Percentiles rank a stretch among this genome's conserved stretches.
These are phyloP conservation scores for Acacia crassicarpa DNA, from an alignment of 306 rosid genomes.

Conservation along the genomic window DNA sequence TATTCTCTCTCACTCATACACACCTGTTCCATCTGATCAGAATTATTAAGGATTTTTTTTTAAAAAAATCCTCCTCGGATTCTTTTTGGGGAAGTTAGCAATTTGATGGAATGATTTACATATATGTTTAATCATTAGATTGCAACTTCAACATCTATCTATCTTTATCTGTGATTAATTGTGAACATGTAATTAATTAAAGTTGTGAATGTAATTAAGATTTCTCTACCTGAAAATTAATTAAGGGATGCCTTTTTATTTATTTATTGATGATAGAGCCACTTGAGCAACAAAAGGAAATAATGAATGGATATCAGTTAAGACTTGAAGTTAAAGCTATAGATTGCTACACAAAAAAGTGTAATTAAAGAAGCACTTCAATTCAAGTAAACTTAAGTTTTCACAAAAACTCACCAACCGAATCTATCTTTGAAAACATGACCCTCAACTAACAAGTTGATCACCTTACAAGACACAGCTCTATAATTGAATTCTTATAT, in stretches of 20 bases:
- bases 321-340: conserved; percentile 35
- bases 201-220: not conserved
- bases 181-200: not conserved
- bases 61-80: no score
- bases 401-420: conserved; percentile 27
- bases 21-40: conserved; percentile 27
- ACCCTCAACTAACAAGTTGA: conserved; percentile 28
- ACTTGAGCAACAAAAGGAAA: not conserved
- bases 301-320: conserved; percentile 10
- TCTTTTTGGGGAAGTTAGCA: not conserved
- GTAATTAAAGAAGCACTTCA: conserved; percentile 17
- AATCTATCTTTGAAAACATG: conserved; percentile 22
- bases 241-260: not conserved
- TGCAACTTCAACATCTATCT: not conserved
- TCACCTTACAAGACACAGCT: conserved; percentile 42
- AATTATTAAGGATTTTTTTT: conserved; percentile 25
- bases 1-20: not conserved
- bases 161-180: not conserved
- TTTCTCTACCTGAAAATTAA: not conserved
- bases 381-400: conserved; percentile 15
- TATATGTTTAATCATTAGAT: not conserved
- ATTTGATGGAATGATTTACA: not conserved
- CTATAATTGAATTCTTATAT: conserved; percentile 14
- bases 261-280: conserved; percentile 10
- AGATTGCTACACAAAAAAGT: conserved; percentile 25